A percentile compares a stretch with the other conserved stretches of the same genome.
These are phyloP conservation scores for Pseudogymnoascus sp. DNA, from an alignment of 2,329 filamentous ascomycete genomes.

Conservation along the genomic window DNA sequence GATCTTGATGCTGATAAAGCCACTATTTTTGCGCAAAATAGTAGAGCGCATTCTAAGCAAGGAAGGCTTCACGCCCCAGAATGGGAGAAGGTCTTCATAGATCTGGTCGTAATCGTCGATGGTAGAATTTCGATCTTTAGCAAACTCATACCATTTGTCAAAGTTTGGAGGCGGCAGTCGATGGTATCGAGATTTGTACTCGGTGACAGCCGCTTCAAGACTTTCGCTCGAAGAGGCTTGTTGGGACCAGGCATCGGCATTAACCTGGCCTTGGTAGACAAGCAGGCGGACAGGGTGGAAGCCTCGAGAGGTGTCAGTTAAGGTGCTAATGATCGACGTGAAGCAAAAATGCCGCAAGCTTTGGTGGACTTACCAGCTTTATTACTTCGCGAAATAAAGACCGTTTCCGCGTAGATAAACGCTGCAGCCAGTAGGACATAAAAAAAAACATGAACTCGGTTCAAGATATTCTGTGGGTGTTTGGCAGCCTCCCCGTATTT, in stretches of 20 bases:
- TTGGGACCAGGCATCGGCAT: conserved; percentile 12
- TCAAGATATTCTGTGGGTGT: not conserved
- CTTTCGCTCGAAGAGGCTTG: conserved; percentile 16
- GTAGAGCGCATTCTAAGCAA: conserved; percentile 19
- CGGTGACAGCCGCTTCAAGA: conserved; percentile 15
- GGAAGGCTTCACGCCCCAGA: conserved; percentile 25
- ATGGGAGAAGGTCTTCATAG: conserved; percentile 26
- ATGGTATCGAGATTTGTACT: conserved; percentile 18
- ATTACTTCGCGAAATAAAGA: not conserved
- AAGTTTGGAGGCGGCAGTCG: conserved; percentile 20
- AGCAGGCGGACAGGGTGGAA: conserved; percentile 16
- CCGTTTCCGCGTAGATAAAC: not conserved
- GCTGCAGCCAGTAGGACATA: not conserved
- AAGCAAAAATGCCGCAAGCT: not conserved
- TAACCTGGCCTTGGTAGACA: conserved; percentile 11
- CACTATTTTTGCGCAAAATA: conserved; percentile 15
- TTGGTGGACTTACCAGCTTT: conserved; percentile 4
- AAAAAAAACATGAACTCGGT: not conserved
- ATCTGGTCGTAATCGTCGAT: conserved; percentile 30
- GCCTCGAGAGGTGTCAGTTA: not conserved
- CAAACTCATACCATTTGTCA: conserved; percentile 29
- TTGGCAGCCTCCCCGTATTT: not conserved
- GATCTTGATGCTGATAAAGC: conserved; percentile 31
- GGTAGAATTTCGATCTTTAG: conserved; percentile 23
- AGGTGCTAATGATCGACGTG: not conserved